Conservation (phyloP, 768 basidiomycete genomes). For the Collybia nuda region DNA sequence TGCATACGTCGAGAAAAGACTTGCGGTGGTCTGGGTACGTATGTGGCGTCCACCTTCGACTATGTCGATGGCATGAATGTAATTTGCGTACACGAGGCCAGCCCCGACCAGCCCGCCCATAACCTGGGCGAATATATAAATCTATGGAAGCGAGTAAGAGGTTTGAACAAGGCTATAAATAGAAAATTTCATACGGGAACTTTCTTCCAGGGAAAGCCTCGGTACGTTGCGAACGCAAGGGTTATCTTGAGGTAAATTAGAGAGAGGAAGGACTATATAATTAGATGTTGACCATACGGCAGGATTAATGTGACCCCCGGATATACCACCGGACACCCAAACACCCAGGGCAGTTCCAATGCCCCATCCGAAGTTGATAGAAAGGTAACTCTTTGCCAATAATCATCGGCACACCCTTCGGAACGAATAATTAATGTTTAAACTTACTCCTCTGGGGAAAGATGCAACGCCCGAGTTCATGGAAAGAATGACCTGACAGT, state of each 20-base stretch:
- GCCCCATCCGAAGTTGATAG: conserved; percentile 57
- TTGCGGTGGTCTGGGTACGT: conserved; percentile 56
- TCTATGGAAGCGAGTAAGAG: conserved; percentile 9
- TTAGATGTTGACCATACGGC: conserved; percentile 39
- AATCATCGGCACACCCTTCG: no score
- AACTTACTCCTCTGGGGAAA: conserved; percentile 55
- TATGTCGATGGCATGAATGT: conserved; percentile 66
- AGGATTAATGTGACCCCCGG: conserved; percentile 77
- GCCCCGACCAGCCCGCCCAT: conserved; percentile 65
- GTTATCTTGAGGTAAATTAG: conserved; percentile 49
- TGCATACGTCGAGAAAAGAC: conserved; percentile 59
- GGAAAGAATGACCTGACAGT: conserved; percentile 57
- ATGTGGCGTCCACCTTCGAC: conserved; percentile 56
- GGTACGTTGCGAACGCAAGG: conserved; percentile 63
- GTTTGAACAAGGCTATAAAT: neutral
- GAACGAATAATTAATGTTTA: conserved; percentile 1
- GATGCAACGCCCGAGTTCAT: conserved; percentile 41
- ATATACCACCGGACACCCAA: conserved; percentile 65
- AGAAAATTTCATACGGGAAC: conserved; percentile 47
- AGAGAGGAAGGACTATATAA: neutral
- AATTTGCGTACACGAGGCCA: conserved; percentile 63
- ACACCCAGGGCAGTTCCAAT: conserved; percentile 64
- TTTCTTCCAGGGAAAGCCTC: conserved; percentile 79
- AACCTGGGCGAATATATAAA: conserved; percentile 63
- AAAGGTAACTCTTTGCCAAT: conserved; percentile 38